These are phyloP conservation scores for Acanthochlamys bracteata DNA, from an alignment of 106 monocot genomes.

Conservation along the genomic window DNA sequence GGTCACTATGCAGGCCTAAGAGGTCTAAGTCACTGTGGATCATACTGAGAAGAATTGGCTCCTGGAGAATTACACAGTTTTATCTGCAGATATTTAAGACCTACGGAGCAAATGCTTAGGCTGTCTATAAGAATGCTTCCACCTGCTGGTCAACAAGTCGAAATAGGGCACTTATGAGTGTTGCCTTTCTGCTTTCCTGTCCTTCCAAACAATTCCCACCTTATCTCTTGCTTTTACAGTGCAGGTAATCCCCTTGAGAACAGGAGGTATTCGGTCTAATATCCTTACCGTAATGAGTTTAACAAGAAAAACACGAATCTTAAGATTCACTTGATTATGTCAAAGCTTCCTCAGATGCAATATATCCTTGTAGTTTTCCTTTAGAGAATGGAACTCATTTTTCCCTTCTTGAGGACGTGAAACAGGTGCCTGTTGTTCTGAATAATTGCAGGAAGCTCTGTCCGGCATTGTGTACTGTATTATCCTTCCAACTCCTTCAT, in stretches of 20 bases:
- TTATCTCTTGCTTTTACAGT: conserved; percentile 47
- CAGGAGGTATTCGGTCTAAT: conserved; percentile 27
- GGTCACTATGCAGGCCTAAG: conserved; percentile 40
- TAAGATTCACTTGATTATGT: too few species aligned
- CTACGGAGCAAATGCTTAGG: conserved; percentile 51
- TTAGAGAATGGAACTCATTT: conserved; percentile 60
- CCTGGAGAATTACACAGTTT: conserved; percentile 83
- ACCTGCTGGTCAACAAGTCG: conserved; percentile 48
- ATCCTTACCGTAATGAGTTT: conserved; percentile 44
- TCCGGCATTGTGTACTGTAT: conserved; percentile 63
- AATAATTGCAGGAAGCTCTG: conserved; percentile 60
- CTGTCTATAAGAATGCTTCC: conserved; percentile 58
- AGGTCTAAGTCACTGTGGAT: conserved; percentile 67
- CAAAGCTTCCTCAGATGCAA: background rate
- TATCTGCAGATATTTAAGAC: conserved; percentile 54
- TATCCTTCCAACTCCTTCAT: conserved; percentile 68
- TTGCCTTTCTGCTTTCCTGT: conserved; percentile 78
- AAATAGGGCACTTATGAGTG: conserved; percentile 63
- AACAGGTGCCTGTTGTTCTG: conserved; percentile 39
- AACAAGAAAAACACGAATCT: background rate
- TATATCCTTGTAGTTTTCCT: conserved; percentile 19
- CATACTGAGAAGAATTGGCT: conserved; percentile 59
- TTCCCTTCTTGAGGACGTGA: conserved; percentile 69
- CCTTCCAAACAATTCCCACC: conserved; percentile 63
- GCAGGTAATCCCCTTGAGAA: conserved; percentile 66